phyloP scores from a whole-genome alignment of 2,329 filamentous ascomycete genomes.

The Pseudocercospora macadamiae region DNA sequence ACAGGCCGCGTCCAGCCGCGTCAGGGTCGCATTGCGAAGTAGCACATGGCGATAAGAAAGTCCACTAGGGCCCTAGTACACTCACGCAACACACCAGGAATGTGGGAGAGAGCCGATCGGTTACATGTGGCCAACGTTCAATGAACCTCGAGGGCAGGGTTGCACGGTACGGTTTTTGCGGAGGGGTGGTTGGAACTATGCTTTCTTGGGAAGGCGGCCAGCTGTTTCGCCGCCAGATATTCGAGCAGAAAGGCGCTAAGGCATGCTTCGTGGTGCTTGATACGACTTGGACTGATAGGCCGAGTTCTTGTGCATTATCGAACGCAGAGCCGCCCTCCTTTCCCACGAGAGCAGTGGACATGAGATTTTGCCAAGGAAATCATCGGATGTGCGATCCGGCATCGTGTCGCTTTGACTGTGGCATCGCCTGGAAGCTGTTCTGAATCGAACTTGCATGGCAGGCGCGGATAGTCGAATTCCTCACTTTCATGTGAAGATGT shows the following conservation, averaged over 20 bases:
- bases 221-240: background rate
- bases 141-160: background rate
- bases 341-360: background rate
- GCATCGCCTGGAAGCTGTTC: background rate
- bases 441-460: too few species aligned
- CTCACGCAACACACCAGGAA: background rate
- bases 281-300: background rate
- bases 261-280: background rate
- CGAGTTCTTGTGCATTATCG: background rate
- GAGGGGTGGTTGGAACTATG: background rate
- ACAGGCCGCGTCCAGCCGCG: background rate
- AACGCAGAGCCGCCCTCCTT: background rate
- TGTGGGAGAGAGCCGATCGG: background rate
- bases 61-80: background rate
- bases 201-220: background rate
- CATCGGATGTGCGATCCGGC: background rate
- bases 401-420: background rate
- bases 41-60: conserved; percentile 4
- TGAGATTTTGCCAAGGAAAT: background rate
- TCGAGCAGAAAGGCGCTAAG: background rate
- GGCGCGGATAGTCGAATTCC: background rate
- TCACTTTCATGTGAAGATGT: background rate
- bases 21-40: background rate
- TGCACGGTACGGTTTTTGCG: background rate
- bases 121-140: background rate